Base-by-base conservation (phyloP, 805 yeast species). In the Sporopachydermia quercuum region DNA sequence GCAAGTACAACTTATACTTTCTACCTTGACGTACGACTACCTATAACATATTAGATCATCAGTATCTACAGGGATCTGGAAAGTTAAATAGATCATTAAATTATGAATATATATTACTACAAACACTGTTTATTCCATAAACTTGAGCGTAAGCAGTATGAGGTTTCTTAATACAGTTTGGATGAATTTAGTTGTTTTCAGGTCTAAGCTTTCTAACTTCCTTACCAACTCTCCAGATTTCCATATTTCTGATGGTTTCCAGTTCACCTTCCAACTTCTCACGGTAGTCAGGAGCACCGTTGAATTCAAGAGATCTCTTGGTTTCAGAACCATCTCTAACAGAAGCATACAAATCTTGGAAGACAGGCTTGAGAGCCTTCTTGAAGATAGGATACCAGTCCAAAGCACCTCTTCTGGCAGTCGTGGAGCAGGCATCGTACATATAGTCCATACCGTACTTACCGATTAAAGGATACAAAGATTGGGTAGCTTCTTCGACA, bases 371-470 rank as follows among this genome's bases (percentile, higher is more conserved):
- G 70, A 91, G 76, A 61, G 96, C 96, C 55, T 84, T 89, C 78
- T 87, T 87, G 86, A 91, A 91, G 68, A 81, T 72, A 68, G 97
- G 97, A 76, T 91, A 89, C 98, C 98, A 91, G 75, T 91, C 98
- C 58, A 91, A 77, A 63, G 98, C 98, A 77, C 98, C 98, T 74
- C 98, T 85, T 78, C 97, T 86, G 59, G 98, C 98, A 53, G 98
- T 91, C 61, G 98, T 91, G 53, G 98, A 91, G 72, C 98, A 91
- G 58, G 98, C 98, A 63, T 91, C 97, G 78, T 91, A 91, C 98
- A 91, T 91, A 89, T 91, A 91, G 71, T 91, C 98, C 98, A 91
- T 91, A 73, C 98, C 98, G 77, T 91, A 83, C 70, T 85, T 86
- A 71, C 98, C 98, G 56, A 91, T 67, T 74, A 91, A 79, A 69